Percentiles rank a stretch among this genome's conserved stretches.
These are phyloP conservation scores for Monosporascus sp. DNA, from an alignment of 2,329 filamentous ascomycete genomes.

Conservation along the genomic window DNA sequence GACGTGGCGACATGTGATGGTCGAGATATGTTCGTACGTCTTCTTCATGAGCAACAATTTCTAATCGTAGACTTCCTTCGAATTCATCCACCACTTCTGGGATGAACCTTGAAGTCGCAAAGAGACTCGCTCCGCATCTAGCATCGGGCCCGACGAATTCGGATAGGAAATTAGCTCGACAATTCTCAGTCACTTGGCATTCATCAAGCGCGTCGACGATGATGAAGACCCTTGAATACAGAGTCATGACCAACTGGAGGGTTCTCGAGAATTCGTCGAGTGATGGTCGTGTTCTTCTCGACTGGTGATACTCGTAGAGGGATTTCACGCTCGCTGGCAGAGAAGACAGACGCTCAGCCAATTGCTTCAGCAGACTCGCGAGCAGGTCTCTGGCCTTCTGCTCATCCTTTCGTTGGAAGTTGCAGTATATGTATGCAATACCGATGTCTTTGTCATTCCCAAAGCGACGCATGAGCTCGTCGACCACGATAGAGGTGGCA, in stretches of 20 bases:
- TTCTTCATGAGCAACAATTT: constrained; percentile 25
- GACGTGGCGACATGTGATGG: constrained; percentile 9
- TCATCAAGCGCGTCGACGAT: constrained; percentile 17
- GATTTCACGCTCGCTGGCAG: constrained; percentile 20
- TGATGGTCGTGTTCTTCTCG: constrained; percentile 15
- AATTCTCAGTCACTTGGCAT: constrained; percentile 3
- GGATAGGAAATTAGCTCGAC: constrained; percentile 5
- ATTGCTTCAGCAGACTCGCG: constrained; percentile 33
- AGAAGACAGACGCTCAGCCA: constrained; percentile 16
- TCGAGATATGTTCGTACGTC: constrained; percentile 26
- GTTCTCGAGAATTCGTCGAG: constrained; percentile 11
- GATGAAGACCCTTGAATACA: constrained; percentile 18
- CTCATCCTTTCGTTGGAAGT: constrained; percentile 32
- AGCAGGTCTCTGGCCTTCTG: constrained; percentile 31
- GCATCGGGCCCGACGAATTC: constrained; percentile 8
- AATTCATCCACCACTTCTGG: constrained; percentile 9
- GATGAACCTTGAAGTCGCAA: constrained; percentile 13
- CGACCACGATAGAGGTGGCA: constrained; percentile 36
- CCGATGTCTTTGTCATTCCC: constrained; percentile 4
- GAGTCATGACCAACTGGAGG: constrained; percentile 8
- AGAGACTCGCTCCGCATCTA: constrained; percentile 4
- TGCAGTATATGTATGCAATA: constrained; percentile 43
- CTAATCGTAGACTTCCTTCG: constrained; percentile 5
- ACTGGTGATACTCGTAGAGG: constrained; percentile 21
- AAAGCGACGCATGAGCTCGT: constrained; percentile 30